Evolutionary conservation across 495 filamentous ascomycete species (phyloP).

Genomic region (Umbilicaria muhlenbergii): DNA sequence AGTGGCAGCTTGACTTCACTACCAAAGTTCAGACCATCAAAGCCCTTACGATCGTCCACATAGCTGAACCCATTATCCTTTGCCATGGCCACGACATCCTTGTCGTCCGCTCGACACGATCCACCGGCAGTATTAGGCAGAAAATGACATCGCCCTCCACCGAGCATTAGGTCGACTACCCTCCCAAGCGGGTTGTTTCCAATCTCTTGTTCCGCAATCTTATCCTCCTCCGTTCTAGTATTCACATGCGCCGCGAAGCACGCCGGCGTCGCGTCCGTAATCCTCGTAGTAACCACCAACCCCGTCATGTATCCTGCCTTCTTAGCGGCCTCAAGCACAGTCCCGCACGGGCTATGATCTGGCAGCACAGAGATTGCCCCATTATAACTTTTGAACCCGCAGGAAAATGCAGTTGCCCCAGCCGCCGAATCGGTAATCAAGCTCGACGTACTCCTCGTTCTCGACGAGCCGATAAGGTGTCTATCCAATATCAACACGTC

Average conservation of each 20-base stretch:
- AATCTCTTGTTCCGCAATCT: conserved; percentile 81
- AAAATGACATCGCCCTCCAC: conserved; percentile 89
- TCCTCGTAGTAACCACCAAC: conserved; percentile 83
- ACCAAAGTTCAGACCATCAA: conserved; percentile 62
- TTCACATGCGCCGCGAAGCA: conserved; percentile 88
- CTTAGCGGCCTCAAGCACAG: conserved; percentile 88
- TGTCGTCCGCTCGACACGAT: conserved; percentile 62
- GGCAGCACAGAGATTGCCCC: conserved; percentile 84
- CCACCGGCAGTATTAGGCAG: conserved; percentile 59
- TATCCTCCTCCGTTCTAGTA: conserved; percentile 62
- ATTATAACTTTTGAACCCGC: conserved; percentile 86
- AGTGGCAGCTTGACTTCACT: conserved; percentile 60
- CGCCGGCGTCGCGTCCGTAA: conserved; percentile 95
- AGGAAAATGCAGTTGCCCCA: conserved; percentile 91
- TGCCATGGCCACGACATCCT: conserved; percentile 52
- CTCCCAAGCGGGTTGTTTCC: conserved; percentile 75
- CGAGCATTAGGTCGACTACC: conserved; percentile 79
- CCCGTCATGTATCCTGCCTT: conserved; percentile 83
- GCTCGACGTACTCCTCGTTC: conserved; percentile 66
- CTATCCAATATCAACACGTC: conserved; percentile 66
- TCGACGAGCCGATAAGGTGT: conserved; percentile 74
- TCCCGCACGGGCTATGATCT: conserved; percentile 74
- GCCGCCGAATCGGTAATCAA: conserved; percentile 91
- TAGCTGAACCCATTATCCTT: conserved; percentile 68
- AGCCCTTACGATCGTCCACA: conserved; percentile 51